These are phyloP conservation scores for Rhodotorula taiwanensis DNA, from an alignment of 768 basidiomycete genomes.

Conservation along the genomic window DNA sequence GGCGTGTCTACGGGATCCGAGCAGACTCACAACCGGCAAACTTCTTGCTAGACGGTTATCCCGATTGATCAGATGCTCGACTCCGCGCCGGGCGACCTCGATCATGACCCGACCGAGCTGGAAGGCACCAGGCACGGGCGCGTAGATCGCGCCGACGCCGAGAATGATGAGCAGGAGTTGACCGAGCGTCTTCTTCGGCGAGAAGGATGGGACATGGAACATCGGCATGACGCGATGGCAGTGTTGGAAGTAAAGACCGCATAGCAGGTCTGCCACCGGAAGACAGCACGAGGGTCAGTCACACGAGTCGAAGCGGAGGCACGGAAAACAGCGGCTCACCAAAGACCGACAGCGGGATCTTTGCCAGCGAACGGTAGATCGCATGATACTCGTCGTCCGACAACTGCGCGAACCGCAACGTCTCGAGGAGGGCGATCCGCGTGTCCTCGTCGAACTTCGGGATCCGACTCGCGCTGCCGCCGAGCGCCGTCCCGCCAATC, in stretches of 20 bases:
- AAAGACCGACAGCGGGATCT: not conserved
- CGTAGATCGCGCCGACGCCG: constrained; percentile 10
- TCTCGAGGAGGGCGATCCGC: constrained; percentile 10
- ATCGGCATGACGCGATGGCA: not conserved
- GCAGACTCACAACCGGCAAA: not conserved
- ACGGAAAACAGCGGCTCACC: not conserved
- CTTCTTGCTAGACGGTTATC: not conserved
- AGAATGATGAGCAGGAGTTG: constrained; percentile 11
- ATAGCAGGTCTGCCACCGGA: not conserved
- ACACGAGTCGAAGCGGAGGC: not conserved
- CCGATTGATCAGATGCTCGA: constrained; percentile 5
- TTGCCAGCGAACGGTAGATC: not conserved
- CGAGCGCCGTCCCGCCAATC: too few relatives aligned
- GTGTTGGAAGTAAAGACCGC: constrained; percentile 3
- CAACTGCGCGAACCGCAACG: not conserved
- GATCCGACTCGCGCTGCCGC: not conserved
- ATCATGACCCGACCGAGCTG: not conserved
- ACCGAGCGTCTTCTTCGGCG: constrained; percentile 1
- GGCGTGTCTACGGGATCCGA: not conserved
- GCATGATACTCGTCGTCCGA: constrained; percentile 10
- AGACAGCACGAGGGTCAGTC: not conserved
- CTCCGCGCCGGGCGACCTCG: constrained; percentile 4
- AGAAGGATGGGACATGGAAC: constrained; percentile 3
- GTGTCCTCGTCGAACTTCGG: constrained; percentile 1
- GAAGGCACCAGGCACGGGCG: not conserved